Percentiles rank a stretch among this genome's conserved stretches.
phyloP scores from a whole-genome alignment of 106 monocot genomes.

The Dendrobium catenatum region DNA sequence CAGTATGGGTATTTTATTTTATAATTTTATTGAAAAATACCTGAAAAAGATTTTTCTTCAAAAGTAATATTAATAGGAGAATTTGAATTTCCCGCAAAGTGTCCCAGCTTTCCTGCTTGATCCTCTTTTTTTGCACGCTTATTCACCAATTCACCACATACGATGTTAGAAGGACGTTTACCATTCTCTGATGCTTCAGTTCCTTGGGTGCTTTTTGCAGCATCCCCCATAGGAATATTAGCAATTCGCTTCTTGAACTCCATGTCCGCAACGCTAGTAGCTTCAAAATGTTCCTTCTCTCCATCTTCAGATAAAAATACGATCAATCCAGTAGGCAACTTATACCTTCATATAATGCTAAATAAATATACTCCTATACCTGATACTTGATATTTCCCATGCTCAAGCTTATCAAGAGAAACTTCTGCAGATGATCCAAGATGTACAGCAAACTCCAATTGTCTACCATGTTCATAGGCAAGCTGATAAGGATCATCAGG shows the following conservation, averaged over 20 bases:
- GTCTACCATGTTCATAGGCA: neutral
- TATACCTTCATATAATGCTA: neutral
- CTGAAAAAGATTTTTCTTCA: neutral
- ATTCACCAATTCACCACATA: neutral
- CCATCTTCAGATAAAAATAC: neutral
- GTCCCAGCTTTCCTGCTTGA: neutral
- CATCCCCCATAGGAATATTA: neutral
- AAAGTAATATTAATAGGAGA: neutral
- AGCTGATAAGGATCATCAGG: neutral
- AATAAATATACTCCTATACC: neutral
- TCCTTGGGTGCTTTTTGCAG: no score
- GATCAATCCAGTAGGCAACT: neutral
- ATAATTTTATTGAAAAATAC: neutral
- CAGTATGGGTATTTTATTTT: neutral
- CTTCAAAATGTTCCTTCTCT: neutral
- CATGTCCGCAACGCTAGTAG: neutral
- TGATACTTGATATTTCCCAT: neutral
- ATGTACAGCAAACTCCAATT: neutral
- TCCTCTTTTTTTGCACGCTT: neutral
- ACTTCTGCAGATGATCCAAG: neutral
- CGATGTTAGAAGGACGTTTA: neutral
- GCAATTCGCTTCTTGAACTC: neutral
- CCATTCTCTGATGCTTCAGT: neutral
- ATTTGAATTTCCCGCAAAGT: no score
- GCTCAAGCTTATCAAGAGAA: neutral